Evolutionary conservation across 1,284 basidiomycete species (phyloP).

Genomic region (Ustilago bromivora): DNA sequence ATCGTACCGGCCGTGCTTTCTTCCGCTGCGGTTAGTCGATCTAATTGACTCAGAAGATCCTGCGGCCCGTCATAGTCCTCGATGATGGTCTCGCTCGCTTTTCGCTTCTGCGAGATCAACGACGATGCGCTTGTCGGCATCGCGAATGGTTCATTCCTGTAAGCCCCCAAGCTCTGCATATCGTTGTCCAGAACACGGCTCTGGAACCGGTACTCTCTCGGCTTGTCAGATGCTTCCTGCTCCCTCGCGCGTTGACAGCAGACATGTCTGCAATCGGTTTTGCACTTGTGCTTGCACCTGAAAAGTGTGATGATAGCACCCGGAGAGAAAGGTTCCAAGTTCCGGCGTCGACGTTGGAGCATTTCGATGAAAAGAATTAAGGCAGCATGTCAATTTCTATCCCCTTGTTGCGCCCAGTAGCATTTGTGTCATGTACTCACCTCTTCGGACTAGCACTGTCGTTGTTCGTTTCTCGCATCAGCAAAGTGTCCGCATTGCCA

Average conservation of each 20-base stretch:
- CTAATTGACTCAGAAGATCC: slow-evolving; percentile 33
- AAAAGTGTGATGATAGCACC: not conserved
- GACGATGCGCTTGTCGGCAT: slow-evolving; percentile 6
- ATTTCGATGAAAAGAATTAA: not conserved
- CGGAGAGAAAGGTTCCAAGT: no score
- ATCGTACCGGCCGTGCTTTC: not conserved
- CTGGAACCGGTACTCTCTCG: slow-evolving; percentile 17
- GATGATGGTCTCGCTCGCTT: slow-evolving; percentile 5
- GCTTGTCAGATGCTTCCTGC: slow-evolving; percentile 5
- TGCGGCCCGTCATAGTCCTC: slow-evolving; percentile 21
- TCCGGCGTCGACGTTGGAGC: no score
- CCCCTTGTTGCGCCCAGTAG: not conserved
- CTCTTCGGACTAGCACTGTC: slow-evolving; percentile 38
- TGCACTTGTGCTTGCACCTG: slow-evolving; percentile 59
- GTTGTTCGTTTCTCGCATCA: not conserved
- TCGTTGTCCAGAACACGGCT: slow-evolving; percentile 7
- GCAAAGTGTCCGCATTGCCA: not conserved
- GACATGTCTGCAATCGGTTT: slow-evolving; percentile 62
- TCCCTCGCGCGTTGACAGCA: slow-evolving; percentile 57
- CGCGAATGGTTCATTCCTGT: not conserved
- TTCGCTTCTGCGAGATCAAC: slow-evolving; percentile 18
- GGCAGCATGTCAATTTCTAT: not conserved
- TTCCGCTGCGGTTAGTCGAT: slow-evolving; percentile 19
- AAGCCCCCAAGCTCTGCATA: not conserved
- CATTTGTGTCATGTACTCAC: slow-evolving; percentile 6